Percentiles rank a stretch among this genome's conserved stretches.
These are phyloP conservation scores for Hyphodiscus sp. DNA, from an alignment of 2,329 filamentous ascomycete genomes.

Conservation along the genomic window DNA sequence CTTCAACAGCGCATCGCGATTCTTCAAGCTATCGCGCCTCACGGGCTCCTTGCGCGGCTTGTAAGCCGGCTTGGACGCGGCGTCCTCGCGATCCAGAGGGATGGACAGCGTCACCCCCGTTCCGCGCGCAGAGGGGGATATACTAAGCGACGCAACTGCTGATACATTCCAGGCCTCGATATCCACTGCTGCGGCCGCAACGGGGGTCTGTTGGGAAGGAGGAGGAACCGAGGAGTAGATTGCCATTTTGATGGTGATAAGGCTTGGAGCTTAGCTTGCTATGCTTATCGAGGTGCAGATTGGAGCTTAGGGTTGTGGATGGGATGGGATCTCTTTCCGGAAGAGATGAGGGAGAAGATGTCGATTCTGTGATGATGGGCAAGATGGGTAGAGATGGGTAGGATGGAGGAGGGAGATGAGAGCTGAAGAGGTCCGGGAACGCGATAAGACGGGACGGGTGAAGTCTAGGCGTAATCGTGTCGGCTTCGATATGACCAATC, in stretches of 20 bases:
- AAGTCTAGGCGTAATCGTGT: slow-evolving; percentile 5
- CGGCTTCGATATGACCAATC: slow-evolving; percentile 9
- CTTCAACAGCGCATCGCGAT: slow-evolving; percentile 52
- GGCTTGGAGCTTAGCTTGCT: background rate
- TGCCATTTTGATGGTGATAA: slow-evolving; percentile 36
- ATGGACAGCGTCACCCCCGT: slow-evolving; percentile 64
- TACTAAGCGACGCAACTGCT: slow-evolving; percentile 47
- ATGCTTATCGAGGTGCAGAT: background rate
- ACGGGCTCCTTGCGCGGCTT: slow-evolving; percentile 30
- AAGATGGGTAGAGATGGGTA: background rate
- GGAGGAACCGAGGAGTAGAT: slow-evolving; percentile 49
- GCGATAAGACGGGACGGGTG: background rate
- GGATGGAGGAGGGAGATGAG: background rate
- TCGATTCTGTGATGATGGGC: too few species aligned
- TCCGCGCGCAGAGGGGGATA: slow-evolving; percentile 51
- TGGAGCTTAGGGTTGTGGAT: background rate
- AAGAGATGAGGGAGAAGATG: background rate
- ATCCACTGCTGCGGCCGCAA: slow-evolving; percentile 37
- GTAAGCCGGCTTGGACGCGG: slow-evolving; percentile 25
- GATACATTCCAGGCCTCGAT: slow-evolving; percentile 63
- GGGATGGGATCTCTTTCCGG: background rate
- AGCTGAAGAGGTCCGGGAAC: background rate
- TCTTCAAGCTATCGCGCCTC: slow-evolving; percentile 54
- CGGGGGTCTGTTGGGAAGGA: slow-evolving; percentile 33
- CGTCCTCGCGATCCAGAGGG: slow-evolving; percentile 47